A percentile compares a stretch with the other conserved stretches of the same genome.
phyloP scores from a whole-genome alignment of 768 basidiomycete genomes.

The Tephrocybe sp. region DNA sequence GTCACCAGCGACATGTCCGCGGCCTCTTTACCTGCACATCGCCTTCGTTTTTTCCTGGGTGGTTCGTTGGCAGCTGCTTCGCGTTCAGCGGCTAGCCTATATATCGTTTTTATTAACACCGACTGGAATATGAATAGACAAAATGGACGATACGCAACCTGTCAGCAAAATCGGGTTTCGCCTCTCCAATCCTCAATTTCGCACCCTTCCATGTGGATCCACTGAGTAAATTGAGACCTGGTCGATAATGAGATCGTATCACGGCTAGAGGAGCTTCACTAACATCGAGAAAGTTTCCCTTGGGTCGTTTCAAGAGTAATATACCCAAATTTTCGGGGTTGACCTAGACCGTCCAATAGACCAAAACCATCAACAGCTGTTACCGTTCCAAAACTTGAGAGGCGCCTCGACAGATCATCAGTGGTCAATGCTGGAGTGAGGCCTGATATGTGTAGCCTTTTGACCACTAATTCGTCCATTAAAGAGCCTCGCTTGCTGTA shows the following conservation, averaged over 20 bases:
- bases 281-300: conserved; percentile 63
- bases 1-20: conserved; percentile 66
- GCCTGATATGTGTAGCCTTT: conserved; percentile 73
- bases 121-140: too few relatives aligned
- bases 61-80: conserved; percentile 27
- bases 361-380: conserved; percentile 71
- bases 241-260: background rate
- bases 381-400: conserved; percentile 68
- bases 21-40: conserved; percentile 41
- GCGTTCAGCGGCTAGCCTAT: conserved; percentile 36
- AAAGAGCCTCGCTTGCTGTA: background rate
- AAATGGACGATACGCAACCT: conserved; percentile 36
- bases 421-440: conserved; percentile 62
- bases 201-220: conserved; percentile 89
- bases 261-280: conserved; percentile 18
- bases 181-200: conserved; percentile 78
- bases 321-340: conserved; percentile 70
- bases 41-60: conserved; percentile 43
- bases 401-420: conserved; percentile 53
- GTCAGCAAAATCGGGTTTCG: conserved; percentile 70
- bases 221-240: conserved; percentile 73
- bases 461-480: conserved; percentile 34
- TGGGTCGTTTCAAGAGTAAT: conserved; percentile 66
- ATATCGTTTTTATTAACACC: background rate
- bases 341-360: conserved; percentile 57